A percentile compares a stretch with the other conserved stretches of the same genome.
Evolutionary conservation across 2,329 filamentous ascomycete species (phyloP).

Genomic region (Fusarium tupiense): DNA sequence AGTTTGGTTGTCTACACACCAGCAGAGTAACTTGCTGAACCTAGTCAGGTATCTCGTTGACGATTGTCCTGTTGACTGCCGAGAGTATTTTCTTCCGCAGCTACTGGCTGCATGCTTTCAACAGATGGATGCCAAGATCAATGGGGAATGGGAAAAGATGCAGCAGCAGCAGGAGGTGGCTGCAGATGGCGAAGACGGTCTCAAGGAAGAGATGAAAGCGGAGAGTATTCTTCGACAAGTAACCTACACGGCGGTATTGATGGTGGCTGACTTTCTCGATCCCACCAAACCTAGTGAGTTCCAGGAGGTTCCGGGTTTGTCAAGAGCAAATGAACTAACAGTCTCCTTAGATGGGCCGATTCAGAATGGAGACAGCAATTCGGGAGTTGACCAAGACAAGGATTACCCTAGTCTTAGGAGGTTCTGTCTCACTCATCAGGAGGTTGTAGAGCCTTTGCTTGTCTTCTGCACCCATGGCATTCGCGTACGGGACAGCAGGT

Average conservation of each 20-base stretch:
- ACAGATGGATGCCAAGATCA: slow-evolving; percentile 89
- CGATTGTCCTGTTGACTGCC: slow-evolving; percentile 83
- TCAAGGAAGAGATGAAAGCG: slow-evolving; percentile 97
- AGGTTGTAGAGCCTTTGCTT: slow-evolving; percentile 86
- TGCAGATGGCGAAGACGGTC: slow-evolving; percentile 75
- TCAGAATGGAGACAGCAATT: slow-evolving; percentile 36
- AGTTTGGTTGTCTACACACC: slow-evolving; percentile 85
- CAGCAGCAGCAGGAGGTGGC: slow-evolving; percentile 69
- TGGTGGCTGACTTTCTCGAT: slow-evolving; percentile 90
- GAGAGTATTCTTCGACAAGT: slow-evolving; percentile 95
- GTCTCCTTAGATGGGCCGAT: slow-evolving; percentile 45
- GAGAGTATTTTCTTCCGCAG: slow-evolving; percentile 83
- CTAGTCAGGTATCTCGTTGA: slow-evolving; percentile 90
- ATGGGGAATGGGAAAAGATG: slow-evolving; percentile 84
- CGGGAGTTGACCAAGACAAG: slow-evolving; percentile 49
- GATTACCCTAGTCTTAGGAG: slow-evolving; percentile 72
- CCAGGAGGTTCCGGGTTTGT: slow-evolving; percentile 40
- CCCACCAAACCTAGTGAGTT: slow-evolving; percentile 71
- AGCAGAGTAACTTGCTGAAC: slow-evolving; percentile 92
- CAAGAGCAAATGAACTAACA: slow-evolving; percentile 23
- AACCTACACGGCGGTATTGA: slow-evolving; percentile 90
- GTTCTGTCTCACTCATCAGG: slow-evolving; percentile 82
- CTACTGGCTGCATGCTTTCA: slow-evolving; percentile 84
- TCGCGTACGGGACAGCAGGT: slow-evolving; percentile 87
- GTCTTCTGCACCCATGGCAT: slow-evolving; percentile 92